phyloP scores from a whole-genome alignment of 2,329 filamentous ascomycete genomes.

The Fusarium pilosicola region DNA sequence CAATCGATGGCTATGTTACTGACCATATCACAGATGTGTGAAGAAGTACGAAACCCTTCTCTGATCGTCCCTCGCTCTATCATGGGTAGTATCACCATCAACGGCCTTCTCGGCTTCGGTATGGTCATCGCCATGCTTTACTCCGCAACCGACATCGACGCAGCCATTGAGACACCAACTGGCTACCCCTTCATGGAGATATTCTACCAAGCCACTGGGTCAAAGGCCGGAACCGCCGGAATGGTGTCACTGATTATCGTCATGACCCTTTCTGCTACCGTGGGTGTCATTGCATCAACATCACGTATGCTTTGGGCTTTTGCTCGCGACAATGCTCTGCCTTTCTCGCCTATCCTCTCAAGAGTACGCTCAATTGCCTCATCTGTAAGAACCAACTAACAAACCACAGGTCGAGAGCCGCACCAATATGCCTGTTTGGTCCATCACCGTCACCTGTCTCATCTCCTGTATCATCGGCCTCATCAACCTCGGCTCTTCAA shows the following conservation, averaged over 20 bases:
- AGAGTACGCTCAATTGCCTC: background rate
- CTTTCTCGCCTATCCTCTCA: conserved; percentile 31
- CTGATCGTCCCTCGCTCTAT: conserved; percentile 37
- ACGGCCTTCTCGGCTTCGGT: conserved; percentile 32
- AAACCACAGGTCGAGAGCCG: conserved; percentile 12
- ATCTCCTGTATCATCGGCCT: conserved; percentile 37
- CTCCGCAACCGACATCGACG: conserved; percentile 35
- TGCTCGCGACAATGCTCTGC: conserved; percentile 33
- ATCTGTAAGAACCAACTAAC: too few relatives aligned
- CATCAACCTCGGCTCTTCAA: conserved; percentile 37
- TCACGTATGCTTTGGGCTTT: conserved; percentile 42
- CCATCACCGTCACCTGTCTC: conserved; percentile 30
- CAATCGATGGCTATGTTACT: background rate
- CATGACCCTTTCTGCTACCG: conserved; percentile 38
- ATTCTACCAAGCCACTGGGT: conserved; percentile 39
- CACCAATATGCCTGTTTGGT: conserved; percentile 38
- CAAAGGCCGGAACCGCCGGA: conserved; percentile 26
- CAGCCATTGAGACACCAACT: conserved; percentile 31
- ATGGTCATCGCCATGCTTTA: conserved; percentile 43
- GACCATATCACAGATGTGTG: conserved; percentile 26
- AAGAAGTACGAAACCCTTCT: conserved; percentile 38
- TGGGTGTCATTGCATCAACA: conserved; percentile 39
- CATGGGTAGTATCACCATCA: conserved; percentile 36
- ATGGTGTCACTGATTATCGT: conserved; percentile 36
- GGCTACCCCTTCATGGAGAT: conserved; percentile 41